These are phyloP conservation scores for Thyridium curvatum DNA, from an alignment of 2,329 filamentous ascomycete species.

Conservation along the genomic window DNA sequence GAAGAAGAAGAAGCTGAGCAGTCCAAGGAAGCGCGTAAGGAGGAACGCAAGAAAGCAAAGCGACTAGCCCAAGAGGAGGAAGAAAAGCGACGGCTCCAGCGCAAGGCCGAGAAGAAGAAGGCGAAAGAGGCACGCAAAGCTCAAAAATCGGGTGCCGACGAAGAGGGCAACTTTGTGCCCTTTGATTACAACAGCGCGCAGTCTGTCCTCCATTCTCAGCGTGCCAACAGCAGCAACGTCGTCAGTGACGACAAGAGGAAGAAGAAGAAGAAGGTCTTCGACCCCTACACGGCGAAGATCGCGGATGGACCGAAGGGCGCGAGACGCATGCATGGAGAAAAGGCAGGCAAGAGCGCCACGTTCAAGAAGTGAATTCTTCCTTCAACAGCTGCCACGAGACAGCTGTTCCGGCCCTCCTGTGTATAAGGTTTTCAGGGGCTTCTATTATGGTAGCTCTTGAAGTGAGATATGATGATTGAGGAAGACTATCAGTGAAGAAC, in stretches of 20 bases:
- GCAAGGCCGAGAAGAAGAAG: conserved; percentile 7
- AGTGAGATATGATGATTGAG: no score
- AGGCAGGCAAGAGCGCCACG: conserved; percentile 25
- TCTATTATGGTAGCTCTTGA: no score
- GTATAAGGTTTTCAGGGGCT: no score
- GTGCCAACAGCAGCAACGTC: conserved; percentile 8
- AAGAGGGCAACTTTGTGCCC: conserved; percentile 12
- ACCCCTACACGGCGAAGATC: conserved; percentile 21
- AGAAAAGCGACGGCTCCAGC: conserved; percentile 13
- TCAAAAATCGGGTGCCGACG: conserved; percentile 8
- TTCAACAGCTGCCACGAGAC: not conserved
- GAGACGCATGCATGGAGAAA: conserved; percentile 21
- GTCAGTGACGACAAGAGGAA: conserved; percentile 15
- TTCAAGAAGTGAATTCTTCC: conserved; percentile 28
- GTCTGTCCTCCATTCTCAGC: conserved; percentile 21
- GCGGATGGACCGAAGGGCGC: conserved; percentile 21
- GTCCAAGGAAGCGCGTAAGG: conserved; percentile 7
- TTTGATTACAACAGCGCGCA: conserved; percentile 29
- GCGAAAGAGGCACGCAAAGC: conserved; percentile 8
- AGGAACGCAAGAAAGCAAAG: conserved; percentile 11
- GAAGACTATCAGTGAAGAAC: no score
- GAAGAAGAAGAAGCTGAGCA: conserved; percentile 6
- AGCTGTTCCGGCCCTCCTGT: no score
- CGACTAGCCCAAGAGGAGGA: conserved; percentile 27
- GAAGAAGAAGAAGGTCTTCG: conserved; percentile 18